Percentiles rank a stretch among this genome's conserved stretches.
These are phyloP conservation scores for Trypanosomatidae sp. DNA, from an alignment of 208 protist species.

Conservation along the genomic window DNA sequence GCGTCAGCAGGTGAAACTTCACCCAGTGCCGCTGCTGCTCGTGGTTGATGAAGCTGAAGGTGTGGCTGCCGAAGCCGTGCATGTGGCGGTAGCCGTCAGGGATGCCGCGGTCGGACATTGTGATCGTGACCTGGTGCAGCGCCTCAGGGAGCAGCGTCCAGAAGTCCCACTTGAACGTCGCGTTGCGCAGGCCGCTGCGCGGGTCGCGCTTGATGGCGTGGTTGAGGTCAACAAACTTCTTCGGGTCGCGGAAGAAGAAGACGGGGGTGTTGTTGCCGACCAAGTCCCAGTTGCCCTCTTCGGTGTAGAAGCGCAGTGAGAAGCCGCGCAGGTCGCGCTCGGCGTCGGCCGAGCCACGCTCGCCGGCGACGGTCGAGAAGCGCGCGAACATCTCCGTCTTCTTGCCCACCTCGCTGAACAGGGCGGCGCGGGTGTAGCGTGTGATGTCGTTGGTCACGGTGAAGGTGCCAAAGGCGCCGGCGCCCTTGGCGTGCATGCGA, in stretches of 20 bases:
- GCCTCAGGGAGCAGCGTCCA: conserved; percentile 33
- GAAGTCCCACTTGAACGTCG: conserved; percentile 63
- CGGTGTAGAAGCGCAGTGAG: neutral
- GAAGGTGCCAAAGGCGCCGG: conserved; percentile 6
- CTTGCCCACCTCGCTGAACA: conserved; percentile 51
- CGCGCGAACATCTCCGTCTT: conserved; percentile 53
- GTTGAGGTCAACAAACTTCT: conserved; percentile 41
- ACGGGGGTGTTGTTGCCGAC: conserved; percentile 67
- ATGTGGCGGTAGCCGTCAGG: conserved; percentile 45
- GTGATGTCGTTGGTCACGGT: conserved; percentile 9
- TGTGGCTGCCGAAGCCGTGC: conserved; percentile 42
- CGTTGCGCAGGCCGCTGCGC: conserved; percentile 26
- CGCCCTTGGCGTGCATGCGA: conserved; percentile 7
- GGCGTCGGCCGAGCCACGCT: conserved; percentile 36
- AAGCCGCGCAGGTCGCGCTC: neutral
- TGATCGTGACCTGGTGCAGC: conserved; percentile 48
- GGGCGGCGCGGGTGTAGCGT: conserved; percentile 42
- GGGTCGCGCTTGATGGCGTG: conserved; percentile 67
- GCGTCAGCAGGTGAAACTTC: conserved; percentile 70
- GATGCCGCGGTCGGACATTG: conserved; percentile 46
- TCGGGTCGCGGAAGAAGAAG: conserved; percentile 46
- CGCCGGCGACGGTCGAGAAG: conserved; percentile 76
- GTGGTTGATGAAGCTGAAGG: conserved; percentile 53
- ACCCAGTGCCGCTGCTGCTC: conserved; percentile 29
- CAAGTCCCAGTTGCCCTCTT: conserved; percentile 76